These are phyloP conservation scores for Pelargonium citronellum DNA, from an alignment of 441 rosid species.

Conservation along the genomic window DNA sequence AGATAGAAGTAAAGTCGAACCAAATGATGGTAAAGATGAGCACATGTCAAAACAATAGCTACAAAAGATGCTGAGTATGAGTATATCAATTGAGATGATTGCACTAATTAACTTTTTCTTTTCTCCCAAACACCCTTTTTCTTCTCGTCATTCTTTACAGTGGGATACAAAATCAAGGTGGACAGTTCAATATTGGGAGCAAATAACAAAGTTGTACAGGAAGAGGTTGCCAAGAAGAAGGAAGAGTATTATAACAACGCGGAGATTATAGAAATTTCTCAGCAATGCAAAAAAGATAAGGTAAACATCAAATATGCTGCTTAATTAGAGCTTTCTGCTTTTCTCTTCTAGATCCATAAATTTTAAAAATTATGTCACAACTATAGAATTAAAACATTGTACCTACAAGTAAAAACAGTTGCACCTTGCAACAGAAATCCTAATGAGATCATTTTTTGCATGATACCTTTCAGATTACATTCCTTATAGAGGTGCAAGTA, in stretches of 20 bases:
- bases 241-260: constrained; percentile 32
- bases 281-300: constrained; percentile 32
- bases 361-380: too few species aligned
- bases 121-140: background rate
- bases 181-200: constrained; percentile 40
- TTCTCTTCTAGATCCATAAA: too few species aligned
- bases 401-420: background rate
- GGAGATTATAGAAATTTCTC: constrained; percentile 31
- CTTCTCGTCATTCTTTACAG: constrained; percentile 21
- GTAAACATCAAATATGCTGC: constrained; percentile 20
- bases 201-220: constrained; percentile 33
- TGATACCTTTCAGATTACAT: constrained; percentile 35
- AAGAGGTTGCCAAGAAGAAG: constrained; percentile 37
- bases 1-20: background rate
- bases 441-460: too few species aligned
- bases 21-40: background rate
- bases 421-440: too few species aligned
- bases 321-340: background rate
- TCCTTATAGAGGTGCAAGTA: constrained; percentile 37
- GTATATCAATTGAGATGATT: background rate
- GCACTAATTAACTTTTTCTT: background rate
- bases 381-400: background rate
- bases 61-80: too few species aligned
- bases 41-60: background rate
- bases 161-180: constrained; percentile 47